Evolutionary conservation across 108 stramenopile genomes (phyloP).

Genomic region (Ochromonas danica): DNA sequence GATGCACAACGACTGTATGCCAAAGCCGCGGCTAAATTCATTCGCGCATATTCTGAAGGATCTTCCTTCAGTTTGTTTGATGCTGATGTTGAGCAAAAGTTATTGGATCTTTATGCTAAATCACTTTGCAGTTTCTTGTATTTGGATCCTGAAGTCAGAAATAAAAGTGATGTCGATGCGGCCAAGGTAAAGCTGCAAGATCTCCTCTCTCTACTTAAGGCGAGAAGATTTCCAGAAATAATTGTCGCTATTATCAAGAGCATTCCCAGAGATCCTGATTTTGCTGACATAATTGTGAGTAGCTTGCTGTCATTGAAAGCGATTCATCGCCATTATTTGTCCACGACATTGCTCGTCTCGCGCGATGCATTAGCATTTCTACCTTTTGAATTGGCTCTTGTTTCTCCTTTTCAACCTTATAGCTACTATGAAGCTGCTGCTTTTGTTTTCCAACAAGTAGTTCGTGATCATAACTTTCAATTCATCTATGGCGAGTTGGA

Average conservation of each 20-base stretch:
- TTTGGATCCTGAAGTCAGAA: background rate
- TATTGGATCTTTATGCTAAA: background rate
- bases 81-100: background rate
- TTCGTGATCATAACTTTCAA: background rate
- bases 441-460: slow-evolving; percentile 14
- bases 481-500: slow-evolving; percentile 22
- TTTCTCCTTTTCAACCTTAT: background rate
- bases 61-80: background rate
- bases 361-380: background rate
- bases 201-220: background rate
- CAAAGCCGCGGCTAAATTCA: background rate
- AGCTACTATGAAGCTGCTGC: slow-evolving; percentile 1
- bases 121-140: background rate
- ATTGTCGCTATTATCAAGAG: slow-evolving; percentile 23
- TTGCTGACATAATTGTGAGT: slow-evolving; percentile 20
- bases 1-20: slow-evolving; percentile 5
- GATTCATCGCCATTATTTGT: background rate
- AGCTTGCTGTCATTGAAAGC: background rate
- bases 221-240: background rate
- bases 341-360: background rate
- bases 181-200: background rate
- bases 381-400: background rate
- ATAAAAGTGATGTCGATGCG: background rate
- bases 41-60: no score
- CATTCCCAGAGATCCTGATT: background rate